Base-by-base conservation (phyloP, 805 yeast species). In the Jamesozyma rosinii region DNA sequence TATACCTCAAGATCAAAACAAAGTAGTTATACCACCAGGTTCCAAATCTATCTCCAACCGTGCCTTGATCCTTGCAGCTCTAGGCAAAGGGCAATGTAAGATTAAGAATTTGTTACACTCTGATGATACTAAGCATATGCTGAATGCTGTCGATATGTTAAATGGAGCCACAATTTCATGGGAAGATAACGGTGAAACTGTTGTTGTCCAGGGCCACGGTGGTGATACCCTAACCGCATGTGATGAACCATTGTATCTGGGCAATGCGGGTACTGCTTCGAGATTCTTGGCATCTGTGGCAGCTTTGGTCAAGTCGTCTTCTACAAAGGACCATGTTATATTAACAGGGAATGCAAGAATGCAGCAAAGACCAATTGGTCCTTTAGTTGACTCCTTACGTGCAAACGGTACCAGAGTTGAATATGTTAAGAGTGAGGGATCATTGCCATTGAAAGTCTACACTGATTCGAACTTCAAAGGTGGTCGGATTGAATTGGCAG, bases 231-330 rank as follows among this genome's bases (percentile, higher is more conserved):
- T 86, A 49, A 55, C 69, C 26, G 81, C 94, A 3, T 74, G 81
- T 40, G 65, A 68, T 15, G 77, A 79, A 41, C 83, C 79, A 48
- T 69, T 92, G 44, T 92, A 87, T 65, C 72, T 92, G 49, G 98
- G 98, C 45, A 92, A 92, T 59, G 97, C 98, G 1, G 98, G 98
- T 51, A 92, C 98, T 36, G 97, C 98, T 3, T 85, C 97, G 5
- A 76, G 98, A 57, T 92, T 92, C 63, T 74, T 92, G 58, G 85
- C 97, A 2, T 77, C 96, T 2, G 90, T 92, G 24, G 95, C 95
- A 17, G 75, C 95, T n/a, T 69, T 89, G 47, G 95, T 84, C 4
- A 70, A 75, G 18, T 68, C 79, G 24, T 57, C 72, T 14, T 57
- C 61, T 2, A 59, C 54, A 4, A 55, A 61, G 10, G 67, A 72